Evolutionary conservation across 2,329 filamentous ascomycete genomes (phyloP).

Genomic region (Penicillium italicum): DNA sequence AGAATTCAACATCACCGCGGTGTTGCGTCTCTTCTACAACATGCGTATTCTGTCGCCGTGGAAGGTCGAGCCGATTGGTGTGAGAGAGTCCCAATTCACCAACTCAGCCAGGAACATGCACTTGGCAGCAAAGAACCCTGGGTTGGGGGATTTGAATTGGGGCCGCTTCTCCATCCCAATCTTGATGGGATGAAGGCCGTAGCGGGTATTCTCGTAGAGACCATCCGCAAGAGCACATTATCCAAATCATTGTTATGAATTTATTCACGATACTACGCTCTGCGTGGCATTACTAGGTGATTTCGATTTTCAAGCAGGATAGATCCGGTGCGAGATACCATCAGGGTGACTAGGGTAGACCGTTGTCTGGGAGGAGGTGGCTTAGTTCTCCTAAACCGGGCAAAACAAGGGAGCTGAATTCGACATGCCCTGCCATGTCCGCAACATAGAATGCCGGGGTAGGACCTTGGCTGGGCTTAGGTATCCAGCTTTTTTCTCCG

Average conservation of each 20-base stretch:
- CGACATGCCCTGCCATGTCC: slow-evolving; percentile 27
- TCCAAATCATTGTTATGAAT: background rate
- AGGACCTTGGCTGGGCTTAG: slow-evolving; percentile 10
- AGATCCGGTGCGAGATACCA: background rate
- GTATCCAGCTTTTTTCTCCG: slow-evolving; percentile 2
- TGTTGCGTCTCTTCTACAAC: slow-evolving; percentile 11
- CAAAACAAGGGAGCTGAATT: slow-evolving; percentile 29
- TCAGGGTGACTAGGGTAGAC: background rate
- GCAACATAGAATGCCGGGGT: slow-evolving; percentile 16
- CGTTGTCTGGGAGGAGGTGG: background rate
- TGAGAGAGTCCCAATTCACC: slow-evolving; percentile 14
- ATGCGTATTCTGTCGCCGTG: slow-evolving; percentile 8
- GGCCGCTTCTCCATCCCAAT: slow-evolving; percentile 12
- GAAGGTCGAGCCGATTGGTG: slow-evolving; percentile 14
- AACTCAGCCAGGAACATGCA: slow-evolving; percentile 13
- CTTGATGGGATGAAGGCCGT: slow-evolving; percentile 15
- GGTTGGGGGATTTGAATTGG: slow-evolving; percentile 9
- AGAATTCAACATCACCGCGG: slow-evolving; percentile 8
- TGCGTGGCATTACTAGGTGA: background rate
- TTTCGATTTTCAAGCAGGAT: background rate
- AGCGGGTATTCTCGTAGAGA: slow-evolving; percentile 4
- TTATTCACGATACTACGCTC: background rate
- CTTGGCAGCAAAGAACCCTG: slow-evolving; percentile 14
- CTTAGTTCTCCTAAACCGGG: background rate
- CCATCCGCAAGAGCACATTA: background rate